Evolutionary conservation across 2,329 filamentous ascomycete species (phyloP), one percentile per base, ranked within the genome.

Genomic region (Pseudocercospora vitis): DNA sequence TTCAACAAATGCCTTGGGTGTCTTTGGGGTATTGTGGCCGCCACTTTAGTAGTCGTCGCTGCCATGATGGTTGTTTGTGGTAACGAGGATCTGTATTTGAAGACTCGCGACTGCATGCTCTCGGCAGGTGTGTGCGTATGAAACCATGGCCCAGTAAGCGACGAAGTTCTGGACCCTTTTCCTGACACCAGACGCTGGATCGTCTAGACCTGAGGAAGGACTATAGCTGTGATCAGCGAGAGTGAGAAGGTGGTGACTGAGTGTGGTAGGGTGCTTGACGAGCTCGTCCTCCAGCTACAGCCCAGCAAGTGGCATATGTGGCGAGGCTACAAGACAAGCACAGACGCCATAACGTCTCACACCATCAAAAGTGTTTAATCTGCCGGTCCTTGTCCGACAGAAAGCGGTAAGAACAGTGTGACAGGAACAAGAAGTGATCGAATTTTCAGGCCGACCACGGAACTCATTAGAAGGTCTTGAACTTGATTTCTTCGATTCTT

Each of bases 1-100:
- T 56, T 56, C 59, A 62, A 60, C 7, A 53, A 56, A 51, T 60
- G 54, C 26, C 52, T 59, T 29, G 44, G 55, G 9, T 39, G 18
- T 19, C 35, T 39, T 19, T 18, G 14, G 3, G 35, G 18, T 2
- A 39, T 18, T 19, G 14, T 14, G 35, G 12, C 35, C 7, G 35
- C 18, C 35, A 8, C 35, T 18, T 6, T 39, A 9, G 14, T 19
- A 9, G 35, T 39, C 5, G 19, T 23, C 9, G 35, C 21, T 18
- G 35, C 35, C 35, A 39, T 39, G 18, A 19, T 39, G 33, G 21
- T 6, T 16, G 18, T 19, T 7, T 18, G 18, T 12, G 35, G 11
- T 14, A 4, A 23, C n/a, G n/a, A n/a, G n/a, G n/a, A n/a, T n/a
- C n/a, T n/a, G n/a, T n/a, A n/a, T n/a, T n/a, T n/a, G n/a, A n/a